Evolutionary conservation across 345 rosid genomes (phyloP).

Genomic region (Xanthoceras sorbifolium): DNA sequence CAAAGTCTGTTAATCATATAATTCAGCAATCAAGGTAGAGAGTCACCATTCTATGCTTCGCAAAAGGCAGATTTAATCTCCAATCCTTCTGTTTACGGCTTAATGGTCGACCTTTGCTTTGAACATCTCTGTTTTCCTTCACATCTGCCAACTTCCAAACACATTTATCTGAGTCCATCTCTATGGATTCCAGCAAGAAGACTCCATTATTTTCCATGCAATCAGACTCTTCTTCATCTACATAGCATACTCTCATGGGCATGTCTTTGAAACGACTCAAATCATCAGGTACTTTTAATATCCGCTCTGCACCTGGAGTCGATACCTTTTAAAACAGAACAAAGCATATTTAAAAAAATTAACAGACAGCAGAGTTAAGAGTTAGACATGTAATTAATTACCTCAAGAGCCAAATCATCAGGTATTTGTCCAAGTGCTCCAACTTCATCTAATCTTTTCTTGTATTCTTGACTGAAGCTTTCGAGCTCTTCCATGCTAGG

Average conservation of each 20-base stretch:
- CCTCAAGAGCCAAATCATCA: slow-evolving; percentile 85
- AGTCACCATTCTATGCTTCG: slow-evolving; percentile 52
- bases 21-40: slow-evolving; percentile 59
- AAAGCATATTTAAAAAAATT: not conserved
- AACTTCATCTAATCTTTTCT: slow-evolving; percentile 75
- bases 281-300: slow-evolving; percentile 76
- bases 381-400: slow-evolving; percentile 20
- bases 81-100: slow-evolving; percentile 78
- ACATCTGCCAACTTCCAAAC: slow-evolving; percentile 86
- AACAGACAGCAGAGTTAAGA: not conserved
- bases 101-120: slow-evolving; percentile 74
- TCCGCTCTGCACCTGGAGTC: slow-evolving; percentile 87
- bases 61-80: slow-evolving; percentile 62
- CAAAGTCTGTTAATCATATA: not conserved
- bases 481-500: slow-evolving; percentile 83
- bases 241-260: slow-evolving; percentile 71
- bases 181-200: slow-evolving; percentile 64
- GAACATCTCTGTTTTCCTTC: slow-evolving; percentile 78
- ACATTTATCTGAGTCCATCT: slow-evolving; percentile 57
- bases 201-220: slow-evolving; percentile 49
- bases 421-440: slow-evolving; percentile 67
- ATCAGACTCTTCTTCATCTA: slow-evolving; percentile 40
- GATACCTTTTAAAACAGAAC: slow-evolving; percentile 61
- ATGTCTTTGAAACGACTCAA: slow-evolving; percentile 62
- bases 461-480: slow-evolving; percentile 64